Evolutionary conservation across 352 stramenopile species (phyloP).

Genomic region (Phytophthora megakarya): DNA sequence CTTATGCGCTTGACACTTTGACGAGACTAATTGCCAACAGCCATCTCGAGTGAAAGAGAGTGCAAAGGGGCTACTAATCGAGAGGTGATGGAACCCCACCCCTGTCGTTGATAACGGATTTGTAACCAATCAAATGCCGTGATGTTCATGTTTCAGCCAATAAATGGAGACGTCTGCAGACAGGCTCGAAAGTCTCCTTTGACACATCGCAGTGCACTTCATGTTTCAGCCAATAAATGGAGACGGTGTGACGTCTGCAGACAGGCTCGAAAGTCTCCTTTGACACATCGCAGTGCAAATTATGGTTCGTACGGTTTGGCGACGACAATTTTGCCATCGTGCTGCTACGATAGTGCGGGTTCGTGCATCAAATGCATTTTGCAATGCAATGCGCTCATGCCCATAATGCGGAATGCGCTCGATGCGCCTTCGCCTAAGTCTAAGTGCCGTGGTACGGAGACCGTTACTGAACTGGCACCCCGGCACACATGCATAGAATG

Average conservation of each 20-base stretch:
- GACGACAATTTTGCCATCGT: slow-evolving; percentile 15
- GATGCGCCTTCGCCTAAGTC: no score
- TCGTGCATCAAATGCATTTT: not conserved
- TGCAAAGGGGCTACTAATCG: slow-evolving; percentile 4
- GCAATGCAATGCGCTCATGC: not conserved
- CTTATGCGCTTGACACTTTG: slow-evolving; percentile 7
- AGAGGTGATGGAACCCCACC: slow-evolving; percentile 2
- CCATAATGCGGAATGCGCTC: not conserved
- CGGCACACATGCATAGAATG: slow-evolving; percentile 23
- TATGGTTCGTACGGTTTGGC: slow-evolving; percentile 16
- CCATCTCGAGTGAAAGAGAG: slow-evolving; percentile 31
- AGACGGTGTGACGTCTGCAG: slow-evolving; percentile 5
- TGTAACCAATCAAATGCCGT: not conserved
- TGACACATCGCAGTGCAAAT: slow-evolving; percentile 27
- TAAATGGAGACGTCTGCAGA: slow-evolving; percentile 6
- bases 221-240: slow-evolving; percentile 18
- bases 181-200: slow-evolving; percentile 14
- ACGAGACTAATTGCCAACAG: slow-evolving; percentile 28
- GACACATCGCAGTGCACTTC: slow-evolving; percentile 20
- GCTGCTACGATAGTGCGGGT: not conserved
- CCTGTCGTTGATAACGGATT: slow-evolving; percentile 13
- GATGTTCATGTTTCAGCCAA: slow-evolving; percentile 17
- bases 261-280: slow-evolving; percentile 15
- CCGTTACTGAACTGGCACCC: slow-evolving; percentile 17
- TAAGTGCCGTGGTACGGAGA: slow-evolving; percentile 13